Evolutionary conservation across 768 basidiomycete species (phyloP), one percentile per base, ranked within the genome.

Genomic region (Inosperma sp.): DNA sequence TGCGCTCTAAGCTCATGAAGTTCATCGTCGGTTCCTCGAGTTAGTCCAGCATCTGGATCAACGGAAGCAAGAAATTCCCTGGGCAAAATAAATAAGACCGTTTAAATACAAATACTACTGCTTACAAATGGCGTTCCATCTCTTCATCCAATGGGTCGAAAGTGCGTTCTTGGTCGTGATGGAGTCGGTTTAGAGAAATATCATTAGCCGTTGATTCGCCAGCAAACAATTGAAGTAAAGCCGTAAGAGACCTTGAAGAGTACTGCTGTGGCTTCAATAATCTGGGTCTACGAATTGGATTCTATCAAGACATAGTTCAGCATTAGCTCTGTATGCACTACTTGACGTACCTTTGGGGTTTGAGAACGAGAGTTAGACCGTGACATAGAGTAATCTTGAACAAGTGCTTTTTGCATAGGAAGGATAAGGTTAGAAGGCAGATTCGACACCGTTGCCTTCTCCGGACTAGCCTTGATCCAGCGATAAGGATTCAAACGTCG

Each of bases 401-500:
- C 81, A 35, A 92, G 65, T 0, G 80, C 75, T 64, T 87, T 86
- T 68, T 85, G 83, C 74, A 90, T 83, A 0, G 87, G 86, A n/a
- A 91, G 72, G 12, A 88, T 80, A 16, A 89, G 73, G 52, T 80
- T 84, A 9, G 84, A 79, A 3, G 89, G 86, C 22, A 90, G 64
- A 44, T 79, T 78, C 49, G 84, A 82, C 4, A 88, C 85, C 48
- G 78, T 82, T 35, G 86, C 77, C 1, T 81, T 81, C 51, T 83
- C 83, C 1, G 88, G 86, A 59, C 82, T 83, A 1, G 87, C 78
- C 52, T 77, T 80, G 49, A 91, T 68, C 80, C 85, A 88, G n/a
- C 83, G 77, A 67, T 96, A 97, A 2, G 93, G 94, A 62, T 98
- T 95, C 27, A 92, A 65, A 41, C 71, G 75, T 40, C 81, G 79